phyloP scores from a whole-genome alignment of 805 yeast species.

The Debaryomyces prosopidis region DNA sequence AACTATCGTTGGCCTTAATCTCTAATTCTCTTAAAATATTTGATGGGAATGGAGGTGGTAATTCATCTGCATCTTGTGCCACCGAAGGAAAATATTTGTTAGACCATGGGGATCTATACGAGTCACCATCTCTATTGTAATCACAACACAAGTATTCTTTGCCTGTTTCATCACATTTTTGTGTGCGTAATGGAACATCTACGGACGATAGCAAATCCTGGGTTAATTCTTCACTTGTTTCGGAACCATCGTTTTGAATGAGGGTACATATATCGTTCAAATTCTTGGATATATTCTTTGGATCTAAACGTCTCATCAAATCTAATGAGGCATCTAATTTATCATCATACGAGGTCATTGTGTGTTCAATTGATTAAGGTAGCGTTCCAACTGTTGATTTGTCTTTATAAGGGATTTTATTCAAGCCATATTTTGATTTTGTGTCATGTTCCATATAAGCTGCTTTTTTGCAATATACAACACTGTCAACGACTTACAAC shows the following conservation, averaged over 20 bases:
- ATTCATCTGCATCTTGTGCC: conserved; percentile 44
- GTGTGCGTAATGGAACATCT: conserved; percentile 73
- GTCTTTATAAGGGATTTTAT: neutral
- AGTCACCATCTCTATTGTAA: conserved; percentile 93
- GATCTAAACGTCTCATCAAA: conserved; percentile 43
- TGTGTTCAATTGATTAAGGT: neutral
- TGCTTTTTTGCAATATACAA: too few species aligned
- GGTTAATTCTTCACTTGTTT: conserved; percentile 56
- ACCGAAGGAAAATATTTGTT: conserved; percentile 62
- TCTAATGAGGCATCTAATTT: conserved; percentile 42
- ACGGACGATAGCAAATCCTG: conserved; percentile 85
- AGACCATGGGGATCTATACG: conserved; percentile 89
- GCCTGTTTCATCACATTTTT: conserved; percentile 53
- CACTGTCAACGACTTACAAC: too few species aligned
- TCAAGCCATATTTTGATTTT: neutral
- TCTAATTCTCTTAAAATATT: conserved; percentile 70
- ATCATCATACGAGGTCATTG: conserved; percentile 24
- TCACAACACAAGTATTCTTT: conserved; percentile 84
- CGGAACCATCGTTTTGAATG: conserved; percentile 33
- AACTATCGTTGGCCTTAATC: conserved; percentile 80
- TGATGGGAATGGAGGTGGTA: conserved; percentile 78
- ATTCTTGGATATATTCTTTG: conserved; percentile 32
- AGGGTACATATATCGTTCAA: conserved; percentile 37
- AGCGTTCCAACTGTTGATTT: neutral
- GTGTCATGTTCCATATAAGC: neutral